phyloP scores from a whole-genome alignment of 768 basidiomycete genomes.

The Postia placenta region DNA sequence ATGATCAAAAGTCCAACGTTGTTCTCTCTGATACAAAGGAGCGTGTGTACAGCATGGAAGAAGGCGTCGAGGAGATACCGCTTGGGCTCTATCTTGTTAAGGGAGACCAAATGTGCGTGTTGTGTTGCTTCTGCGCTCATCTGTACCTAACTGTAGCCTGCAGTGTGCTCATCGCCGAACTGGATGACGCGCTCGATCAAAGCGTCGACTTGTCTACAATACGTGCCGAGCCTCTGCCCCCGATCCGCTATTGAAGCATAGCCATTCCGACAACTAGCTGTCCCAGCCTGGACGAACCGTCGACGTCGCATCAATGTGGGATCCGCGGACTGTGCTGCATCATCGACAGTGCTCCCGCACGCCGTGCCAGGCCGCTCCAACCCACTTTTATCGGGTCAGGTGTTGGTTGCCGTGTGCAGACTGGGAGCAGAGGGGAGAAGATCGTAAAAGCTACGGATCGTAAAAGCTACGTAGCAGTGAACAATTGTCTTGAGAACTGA shows the following conservation, averaged over 20 bases:
- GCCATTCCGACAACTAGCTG: background rate
- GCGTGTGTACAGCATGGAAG: constrained; percentile 85
- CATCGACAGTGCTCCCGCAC: background rate
- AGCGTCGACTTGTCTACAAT: constrained; percentile 70
- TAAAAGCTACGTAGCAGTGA: background rate
- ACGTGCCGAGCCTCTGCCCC: constrained; percentile 81
- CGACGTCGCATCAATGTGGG: background rate
- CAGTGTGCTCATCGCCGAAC: constrained; percentile 76
- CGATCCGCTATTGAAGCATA: constrained; percentile 63
- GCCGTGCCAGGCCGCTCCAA: background rate
- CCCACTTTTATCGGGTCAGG: background rate
- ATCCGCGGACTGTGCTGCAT: background rate
- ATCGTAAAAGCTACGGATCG: background rate
- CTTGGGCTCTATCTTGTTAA: constrained; percentile 96
- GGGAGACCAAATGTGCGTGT: constrained; percentile 95
- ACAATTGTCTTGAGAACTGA: background rate
- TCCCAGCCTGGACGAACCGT: background rate
- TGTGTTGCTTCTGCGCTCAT: background rate
- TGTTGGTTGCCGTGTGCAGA: background rate
- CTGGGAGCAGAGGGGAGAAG: background rate
- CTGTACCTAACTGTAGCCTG: background rate
- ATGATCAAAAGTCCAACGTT: constrained; percentile 93
- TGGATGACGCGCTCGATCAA: constrained; percentile 78
- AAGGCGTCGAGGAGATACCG: constrained; percentile 90
- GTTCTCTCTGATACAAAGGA: constrained; percentile 93